A percentile compares a stretch with the other conserved stretches of the same genome.
Conservation (phyloP, 768 basidiomycete genomes). For the Naganishia vaughanmartiniae region DNA sequence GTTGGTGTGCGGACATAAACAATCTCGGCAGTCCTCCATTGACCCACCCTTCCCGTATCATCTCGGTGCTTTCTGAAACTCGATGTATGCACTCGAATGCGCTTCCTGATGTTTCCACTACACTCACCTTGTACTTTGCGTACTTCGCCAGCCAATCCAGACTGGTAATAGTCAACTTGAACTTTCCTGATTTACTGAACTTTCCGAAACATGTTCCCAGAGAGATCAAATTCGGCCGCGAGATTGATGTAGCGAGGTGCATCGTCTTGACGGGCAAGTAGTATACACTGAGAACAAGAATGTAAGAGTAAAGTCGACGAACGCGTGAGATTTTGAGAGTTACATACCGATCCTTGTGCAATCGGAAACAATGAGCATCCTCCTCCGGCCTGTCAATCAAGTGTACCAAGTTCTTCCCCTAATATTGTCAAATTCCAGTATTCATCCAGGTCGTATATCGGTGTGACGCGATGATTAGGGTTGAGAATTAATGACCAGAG, state of each 20-base stretch:
- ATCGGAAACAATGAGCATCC: slow-evolving; percentile 89
- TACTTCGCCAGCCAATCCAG: slow-evolving; percentile 92
- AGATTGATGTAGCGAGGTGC: slow-evolving; percentile 86
- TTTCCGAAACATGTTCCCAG: slow-evolving; percentile 97
- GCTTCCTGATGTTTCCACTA: background rate
- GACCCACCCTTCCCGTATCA: background rate
- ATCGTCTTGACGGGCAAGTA: slow-evolving; percentile 95
- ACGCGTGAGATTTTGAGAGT: background rate
- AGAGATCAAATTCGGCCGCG: slow-evolving; percentile 84
- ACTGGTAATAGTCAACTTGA: slow-evolving; percentile 91
- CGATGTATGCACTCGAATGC: background rate
- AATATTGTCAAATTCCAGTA: background rate
- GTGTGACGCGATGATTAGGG: background rate
- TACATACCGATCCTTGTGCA: slow-evolving; percentile 75
- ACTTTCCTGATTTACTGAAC: slow-evolving; percentile 94
- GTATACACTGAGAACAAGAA: slow-evolving; percentile 60
- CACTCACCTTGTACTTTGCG: slow-evolving; percentile 88
- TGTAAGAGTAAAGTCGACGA: background rate
- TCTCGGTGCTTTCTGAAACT: too few species aligned
- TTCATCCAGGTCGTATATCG: too few species aligned
- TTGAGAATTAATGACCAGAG: background rate
- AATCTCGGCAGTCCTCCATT: background rate
- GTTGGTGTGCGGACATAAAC: too few species aligned
- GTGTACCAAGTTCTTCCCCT: slow-evolving; percentile 96
- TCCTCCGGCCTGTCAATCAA: slow-evolving; percentile 85